Evolutionary conservation across 371 early-diverging fungal species (phyloP).

Genomic region (Quaeritorhiza haematococci): DNA sequence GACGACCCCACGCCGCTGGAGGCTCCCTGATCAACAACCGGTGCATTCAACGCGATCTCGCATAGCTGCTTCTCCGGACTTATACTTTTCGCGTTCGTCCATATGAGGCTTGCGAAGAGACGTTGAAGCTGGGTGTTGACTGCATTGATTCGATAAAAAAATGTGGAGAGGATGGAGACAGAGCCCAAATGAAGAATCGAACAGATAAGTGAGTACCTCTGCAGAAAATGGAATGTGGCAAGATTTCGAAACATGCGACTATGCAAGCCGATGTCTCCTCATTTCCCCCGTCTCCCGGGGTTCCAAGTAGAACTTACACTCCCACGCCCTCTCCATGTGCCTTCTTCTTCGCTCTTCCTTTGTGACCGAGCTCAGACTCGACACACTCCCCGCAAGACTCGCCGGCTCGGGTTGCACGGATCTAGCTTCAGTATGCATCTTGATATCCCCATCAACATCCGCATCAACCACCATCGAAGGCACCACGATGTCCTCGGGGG

Average conservation of each 20-base stretch:
- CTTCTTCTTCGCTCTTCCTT: no score
- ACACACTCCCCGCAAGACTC: no score
- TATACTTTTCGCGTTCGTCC: conserved; percentile 41
- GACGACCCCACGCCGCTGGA: background rate
- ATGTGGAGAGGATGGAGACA: background rate
- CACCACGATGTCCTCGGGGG: background rate
- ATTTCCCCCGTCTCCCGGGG: no score
- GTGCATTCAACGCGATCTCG: conserved; percentile 22
- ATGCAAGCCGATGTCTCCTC: no score
- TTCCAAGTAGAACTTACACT: background rate
- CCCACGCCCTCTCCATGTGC: background rate
- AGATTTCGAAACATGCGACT: no score
- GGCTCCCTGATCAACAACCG: conserved; percentile 50
- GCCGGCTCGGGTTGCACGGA: no score
- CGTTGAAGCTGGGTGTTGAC: conserved; percentile 11
- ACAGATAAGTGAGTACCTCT: background rate
- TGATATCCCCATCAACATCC: no score
- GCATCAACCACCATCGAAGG: background rate
- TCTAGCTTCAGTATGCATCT: no score
- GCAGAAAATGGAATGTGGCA: background rate
- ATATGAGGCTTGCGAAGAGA: conserved; percentile 15
- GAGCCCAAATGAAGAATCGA: background rate
- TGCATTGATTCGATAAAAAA: background rate
- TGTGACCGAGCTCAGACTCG: no score
- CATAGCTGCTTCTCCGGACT: conserved; percentile 22